Base-by-base conservation (phyloP, 78 protist genomes). In the Dictyostelium discoideum region DNA sequence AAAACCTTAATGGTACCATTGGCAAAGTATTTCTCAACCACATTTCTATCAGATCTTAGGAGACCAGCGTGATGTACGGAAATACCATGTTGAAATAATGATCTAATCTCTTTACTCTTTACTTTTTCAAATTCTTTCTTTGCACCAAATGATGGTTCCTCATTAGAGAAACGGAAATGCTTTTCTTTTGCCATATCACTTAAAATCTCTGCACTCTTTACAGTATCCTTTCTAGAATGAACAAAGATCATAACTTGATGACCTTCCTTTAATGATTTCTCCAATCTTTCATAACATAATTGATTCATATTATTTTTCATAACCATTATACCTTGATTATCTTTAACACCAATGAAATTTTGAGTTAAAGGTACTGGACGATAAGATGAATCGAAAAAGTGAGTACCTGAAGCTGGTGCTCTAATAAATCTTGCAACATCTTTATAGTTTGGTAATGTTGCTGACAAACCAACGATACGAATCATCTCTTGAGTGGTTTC, bases 381-480 rank as follows among this genome's bases (percentile, higher is more conserved):
- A 92, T 97, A 99, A 9, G 78, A 78, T 40, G 85, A 18, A 80
- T 96, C 99, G 73, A 99, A 99, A 81, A 92, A 95, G 90, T 93
- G 98, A 69, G 99, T 95, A 5, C 99, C 99, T 13, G 84, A 77
- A n/a, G 77, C 40, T 5, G 96, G 93, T 22, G 98, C 99, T 24
- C 99, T 83, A 50, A 99, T 96, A 94, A 99, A 99, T 29, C 69
- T 54, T 10, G 99, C 99, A 5, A 99, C 99, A 67, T 99, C 99
- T 24, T 96, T 46, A 92, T 99, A 99, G 97, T 99, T 99, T 37
- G 99, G 99, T 24, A 99, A 96, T 4, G 99, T 99, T 29, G 99
- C 99, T 20, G 99, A 97, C 13, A 99, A 98, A 20, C 99, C 99
- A 24, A 99, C 99, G 26, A 99, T 92, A n/a, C 99, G 93, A 78